phyloP scores from a whole-genome alignment of 2,329 filamentous ascomycete species.

The Chlorencoelia australis region DNA sequence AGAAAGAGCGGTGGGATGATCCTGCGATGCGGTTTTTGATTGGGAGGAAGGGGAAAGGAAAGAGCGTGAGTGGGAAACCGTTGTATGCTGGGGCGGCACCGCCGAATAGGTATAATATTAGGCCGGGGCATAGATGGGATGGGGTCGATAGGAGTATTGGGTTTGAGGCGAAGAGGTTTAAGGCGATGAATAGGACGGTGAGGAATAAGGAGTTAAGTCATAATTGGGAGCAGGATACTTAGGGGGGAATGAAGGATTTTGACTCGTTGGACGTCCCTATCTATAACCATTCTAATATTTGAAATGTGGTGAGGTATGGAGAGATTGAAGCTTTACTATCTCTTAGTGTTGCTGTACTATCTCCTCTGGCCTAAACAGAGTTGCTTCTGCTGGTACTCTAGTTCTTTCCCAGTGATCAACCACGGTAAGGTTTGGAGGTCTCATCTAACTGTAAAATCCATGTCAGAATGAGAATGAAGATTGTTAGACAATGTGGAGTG shows the following conservation, averaged over 20 bases:
- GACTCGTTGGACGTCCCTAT: no score
- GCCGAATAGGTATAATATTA: constrained; percentile 89
- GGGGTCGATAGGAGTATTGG: constrained; percentile 90
- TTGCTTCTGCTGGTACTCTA: no score
- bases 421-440: no score
- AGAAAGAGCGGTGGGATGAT: constrained; percentile 79
- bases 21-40: constrained; percentile 75
- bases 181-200: constrained; percentile 67
- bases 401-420: no score
- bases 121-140: constrained; percentile 91
- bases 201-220: constrained; percentile 77
- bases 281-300: no score
- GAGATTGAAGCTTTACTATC: no score
- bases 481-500: no score
- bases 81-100: constrained; percentile 70
- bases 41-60: constrained; percentile 29
- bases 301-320: no score
- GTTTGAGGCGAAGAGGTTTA: constrained; percentile 89
- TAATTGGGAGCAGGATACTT: constrained; percentile 94
- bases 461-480: no score
- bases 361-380: no score
- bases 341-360: no score
- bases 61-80: constrained; percentile 18
- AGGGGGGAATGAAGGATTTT: constrained; percentile 22
- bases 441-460: no score